phyloP scores from a whole-genome alignment of 805 yeast species.

The Teunomyces kruisii region DNA sequence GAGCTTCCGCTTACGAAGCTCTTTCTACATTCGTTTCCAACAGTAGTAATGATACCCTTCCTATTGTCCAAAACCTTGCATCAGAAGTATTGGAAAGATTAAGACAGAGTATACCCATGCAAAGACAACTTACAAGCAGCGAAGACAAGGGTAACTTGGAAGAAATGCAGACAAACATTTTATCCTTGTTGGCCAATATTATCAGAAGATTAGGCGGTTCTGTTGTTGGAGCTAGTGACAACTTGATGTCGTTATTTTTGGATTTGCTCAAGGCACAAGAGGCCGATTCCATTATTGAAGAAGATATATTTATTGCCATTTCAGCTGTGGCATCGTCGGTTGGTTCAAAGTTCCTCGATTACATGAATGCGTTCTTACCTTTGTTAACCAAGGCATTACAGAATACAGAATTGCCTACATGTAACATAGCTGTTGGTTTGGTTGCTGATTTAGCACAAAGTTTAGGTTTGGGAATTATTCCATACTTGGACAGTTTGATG shows the following conservation, averaged over 20 bases:
- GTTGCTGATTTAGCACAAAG: slow-evolving; percentile 94
- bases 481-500: slow-evolving; percentile 82
- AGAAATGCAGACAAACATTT: slow-evolving; percentile 81
- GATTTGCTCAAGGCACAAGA: slow-evolving; percentile 58
- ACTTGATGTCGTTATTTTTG: slow-evolving; percentile 79
- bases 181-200: slow-evolving; percentile 77
- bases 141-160: slow-evolving; percentile 80
- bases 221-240: slow-evolving; percentile 70
- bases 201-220: slow-evolving; percentile 76
- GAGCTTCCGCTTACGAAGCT: slow-evolving; percentile 97
- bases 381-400: slow-evolving; percentile 74
- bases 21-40: slow-evolving; percentile 76
- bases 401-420: slow-evolving; percentile 79
- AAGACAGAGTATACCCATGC: slow-evolving; percentile 62
- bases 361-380: slow-evolving; percentile 82
- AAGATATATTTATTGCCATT: slow-evolving; percentile 89
- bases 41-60: slow-evolving; percentile 69
- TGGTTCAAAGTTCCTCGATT: slow-evolving; percentile 67
- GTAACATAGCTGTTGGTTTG: slow-evolving; percentile 89
- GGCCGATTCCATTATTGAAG: slow-evolving; percentile 81
- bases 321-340: slow-evolving; percentile 85
- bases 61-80: slow-evolving; percentile 70
- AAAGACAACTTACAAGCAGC: slow-evolving; percentile 52
- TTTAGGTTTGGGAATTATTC: slow-evolving; percentile 67
- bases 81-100: slow-evolving; percentile 70